Evolutionary conservation across 805 yeast genomes (phyloP), one percentile per base, ranked within the genome.

Genomic region (Wilhelminamyces savonicus): DNA sequence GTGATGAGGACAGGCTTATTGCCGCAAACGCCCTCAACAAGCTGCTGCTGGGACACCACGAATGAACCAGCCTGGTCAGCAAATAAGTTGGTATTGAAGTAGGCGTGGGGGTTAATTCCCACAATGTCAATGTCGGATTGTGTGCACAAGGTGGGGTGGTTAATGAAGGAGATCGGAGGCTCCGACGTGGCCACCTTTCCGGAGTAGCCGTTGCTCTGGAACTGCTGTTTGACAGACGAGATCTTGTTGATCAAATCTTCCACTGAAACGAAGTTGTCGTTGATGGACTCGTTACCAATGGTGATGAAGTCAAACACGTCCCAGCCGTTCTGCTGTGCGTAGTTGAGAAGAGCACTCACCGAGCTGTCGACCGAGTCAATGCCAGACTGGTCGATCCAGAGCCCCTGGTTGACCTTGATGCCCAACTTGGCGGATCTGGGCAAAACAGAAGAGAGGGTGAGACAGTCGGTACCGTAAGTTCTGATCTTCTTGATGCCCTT

Each of bases 381-480:
- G 44, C 94, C 95, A 16, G 54, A 63, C 13, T 58, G 36, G 26
- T 69, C 53, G 40, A 88, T 77, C 88, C 92, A 88, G 56, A 88
- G 71, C 28, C 97, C 96, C 66, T 85, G 95, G 55, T 83, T 81
- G 35, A 87, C 74, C 22, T 61, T 74, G 29, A 88, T 53, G 4
- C 94, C 95, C 30, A 81, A 57, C 10, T 53, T 29, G 15, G 48
- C 46, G 42, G 81, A 72, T 23, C 67, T 69, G 28, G 92, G 84
- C 44, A 76, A 67, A 22, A 86, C 76, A 3, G 81, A 76, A 18
- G 68, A 48, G 28, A 83, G 56, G 16, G 82, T 73, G 52, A 73
- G 67, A 63, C 97, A 88, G 56, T 88, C 97, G 35, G 84, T 81
- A 44, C 95, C 94, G 52, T 88, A 88, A 30, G 85, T 53, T 63